Base-by-base conservation (phyloP, 139 green algal species). In the Micractinium conductrix region DNA sequence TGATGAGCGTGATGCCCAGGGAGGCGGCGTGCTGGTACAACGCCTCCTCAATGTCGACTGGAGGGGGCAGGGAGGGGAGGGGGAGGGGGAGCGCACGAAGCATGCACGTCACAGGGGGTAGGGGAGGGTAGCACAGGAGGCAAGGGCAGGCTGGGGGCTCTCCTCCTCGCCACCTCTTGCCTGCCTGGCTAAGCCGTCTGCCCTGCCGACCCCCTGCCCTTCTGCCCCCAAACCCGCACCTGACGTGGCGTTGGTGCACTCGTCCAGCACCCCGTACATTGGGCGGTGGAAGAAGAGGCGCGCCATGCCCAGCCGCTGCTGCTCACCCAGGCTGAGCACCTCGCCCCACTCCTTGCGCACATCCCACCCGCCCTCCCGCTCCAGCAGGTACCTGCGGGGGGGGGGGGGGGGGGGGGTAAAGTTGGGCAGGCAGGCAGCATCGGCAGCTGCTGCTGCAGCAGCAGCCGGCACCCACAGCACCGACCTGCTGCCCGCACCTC, bases 291-390 rank as follows among this genome's bases (percentile, higher is more conserved):
- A 96, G 83, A 96, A 96, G 26, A 96, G 86, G 37, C 93, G 84
- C 7, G 93, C 93, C 93, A 96, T 96, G 80, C 93, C 93, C 63
- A 96, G 79, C 40, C 93, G 91, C 88, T 96, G 93, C 87, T 96
- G 93, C 86, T 96, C 93, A 71, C 93, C 93, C 19, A 96, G 81
- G 2, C 90, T 94, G 38, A 96, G 86, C 30, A 88, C 86, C 38
- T 96, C 91, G 71, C 91, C 91, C 93, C 93, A 96, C 53, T 92
- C 87, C n/a, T n/a, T n/a, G n/a, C n/a, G n/a, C n/a, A n/a, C n/a
- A n/a, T n/a, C n/a, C n/a, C n/a, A n/a, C n/a, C n/a, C n/a, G 50
- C 93, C 93, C 87, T 96, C 88, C 17, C 93, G 84, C n/a, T 90
- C 86, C 26, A 96, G 19, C 53, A 62, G 53, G 53, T 62, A 62